A percentile compares a stretch with the other conserved stretches of the same genome.
Conservation (phyloP, 805 yeast species). For the Starmerella powellii region DNA sequence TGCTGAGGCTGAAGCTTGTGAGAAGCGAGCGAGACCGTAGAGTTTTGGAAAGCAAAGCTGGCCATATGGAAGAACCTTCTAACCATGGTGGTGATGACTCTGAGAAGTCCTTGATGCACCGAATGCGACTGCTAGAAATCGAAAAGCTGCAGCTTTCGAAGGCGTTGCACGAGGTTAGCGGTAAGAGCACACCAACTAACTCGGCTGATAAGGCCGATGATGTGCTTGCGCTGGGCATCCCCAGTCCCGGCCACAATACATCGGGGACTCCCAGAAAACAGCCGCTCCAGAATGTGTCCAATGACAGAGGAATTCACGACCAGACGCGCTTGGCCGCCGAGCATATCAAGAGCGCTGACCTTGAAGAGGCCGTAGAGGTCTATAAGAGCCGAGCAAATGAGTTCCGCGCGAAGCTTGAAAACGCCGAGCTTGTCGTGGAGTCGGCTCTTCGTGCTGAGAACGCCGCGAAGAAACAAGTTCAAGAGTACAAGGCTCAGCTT, state of each 20-base stretch:
- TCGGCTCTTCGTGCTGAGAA: conserved; percentile 53
- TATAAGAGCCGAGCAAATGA: conserved; percentile 66
- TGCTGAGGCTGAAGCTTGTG: conserved; percentile 25
- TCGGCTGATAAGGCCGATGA: no score
- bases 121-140: conserved; percentile 19
- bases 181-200: no score
- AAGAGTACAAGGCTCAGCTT: conserved; percentile 6
- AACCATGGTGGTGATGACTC: background rate
- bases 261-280: conserved; percentile 4
- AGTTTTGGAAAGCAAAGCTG: conserved; percentile 21
- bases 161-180: conserved; percentile 6
- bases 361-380: conserved; percentile 43
- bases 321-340: conserved; percentile 46
- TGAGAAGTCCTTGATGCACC: conserved; percentile 3
- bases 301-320: conserved; percentile 27
- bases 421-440: conserved; percentile 61
- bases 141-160: conserved; percentile 20
- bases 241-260: background rate
- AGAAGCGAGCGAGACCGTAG: conserved; percentile 26
- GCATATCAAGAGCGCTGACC: conserved; percentile 43
- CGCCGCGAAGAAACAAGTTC: conserved; percentile 37
- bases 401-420: conserved; percentile 58
- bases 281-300: conserved; percentile 18
- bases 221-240: no score
- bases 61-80: conserved; percentile 3